phyloP scores from a whole-genome alignment of 495 filamentous ascomycete species.

The Staphylotrichum tortipilum region DNA sequence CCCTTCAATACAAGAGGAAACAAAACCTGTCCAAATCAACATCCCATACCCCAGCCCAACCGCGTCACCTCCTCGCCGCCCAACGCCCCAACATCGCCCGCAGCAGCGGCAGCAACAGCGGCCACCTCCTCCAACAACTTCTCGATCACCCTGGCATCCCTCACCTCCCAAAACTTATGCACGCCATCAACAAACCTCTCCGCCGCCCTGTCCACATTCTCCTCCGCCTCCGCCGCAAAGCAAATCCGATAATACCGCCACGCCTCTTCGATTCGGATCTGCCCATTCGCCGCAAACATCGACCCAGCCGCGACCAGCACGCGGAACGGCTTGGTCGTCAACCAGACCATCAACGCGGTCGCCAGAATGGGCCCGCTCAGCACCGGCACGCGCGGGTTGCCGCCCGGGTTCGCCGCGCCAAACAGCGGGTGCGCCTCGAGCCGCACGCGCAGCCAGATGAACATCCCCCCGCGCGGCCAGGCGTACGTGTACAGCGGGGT shows the following conservation, averaged over 20 bases:
- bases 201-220: slow-evolving; percentile 52
- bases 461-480: slow-evolving; percentile 88
- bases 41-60: slow-evolving; percentile 11
- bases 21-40: not conserved
- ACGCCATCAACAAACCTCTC: slow-evolving; percentile 59
- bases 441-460: slow-evolving; percentile 67
- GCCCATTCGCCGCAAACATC: slow-evolving; percentile 59
- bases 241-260: slow-evolving; percentile 69
- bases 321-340: slow-evolving; percentile 57
- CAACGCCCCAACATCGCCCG: not conserved
- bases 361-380: slow-evolving; percentile 39
- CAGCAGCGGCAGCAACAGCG: no score
- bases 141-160: slow-evolving; percentile 56
- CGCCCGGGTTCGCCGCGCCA: slow-evolving; percentile 30
- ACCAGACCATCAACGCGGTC: slow-evolving; percentile 60
- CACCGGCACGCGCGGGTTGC: slow-evolving; percentile 12
- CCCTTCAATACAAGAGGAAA: not conserved
- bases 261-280: slow-evolving; percentile 43
- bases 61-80: not conserved
- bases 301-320: slow-evolving; percentile 59
- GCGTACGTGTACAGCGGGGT: slow-evolving; percentile 61
- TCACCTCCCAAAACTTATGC: slow-evolving; percentile 65
- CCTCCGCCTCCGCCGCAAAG: slow-evolving; percentile 72
- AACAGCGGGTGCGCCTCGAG: slow-evolving; percentile 66
- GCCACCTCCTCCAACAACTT: slow-evolving; percentile 25